Evolutionary conservation across 225 moss, liverwort and hornwort species (phyloP).

Genomic region (Anthoceros angustus): DNA sequence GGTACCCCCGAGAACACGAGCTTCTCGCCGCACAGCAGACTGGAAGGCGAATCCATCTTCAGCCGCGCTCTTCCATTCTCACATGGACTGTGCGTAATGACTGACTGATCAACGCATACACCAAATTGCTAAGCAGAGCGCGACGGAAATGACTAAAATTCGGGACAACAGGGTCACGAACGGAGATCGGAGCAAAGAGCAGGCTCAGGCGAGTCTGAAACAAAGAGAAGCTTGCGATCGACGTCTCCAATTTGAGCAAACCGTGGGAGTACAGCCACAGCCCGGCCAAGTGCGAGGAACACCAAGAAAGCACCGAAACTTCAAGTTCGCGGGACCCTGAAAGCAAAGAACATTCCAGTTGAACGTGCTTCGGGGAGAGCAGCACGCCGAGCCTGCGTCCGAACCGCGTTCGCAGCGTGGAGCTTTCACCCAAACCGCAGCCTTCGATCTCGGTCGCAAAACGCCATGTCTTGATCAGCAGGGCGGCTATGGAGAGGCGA

Average conservation of each 20-base stretch:
- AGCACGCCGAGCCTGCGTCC: too few relatives aligned
- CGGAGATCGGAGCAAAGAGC: too few relatives aligned
- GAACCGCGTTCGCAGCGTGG: too few relatives aligned
- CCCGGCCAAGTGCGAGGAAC: not conserved
- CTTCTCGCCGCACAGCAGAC: not conserved
- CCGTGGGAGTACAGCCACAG: not conserved
- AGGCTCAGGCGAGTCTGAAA: too few relatives aligned
- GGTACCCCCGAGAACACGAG: not conserved
- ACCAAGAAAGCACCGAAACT: not conserved
- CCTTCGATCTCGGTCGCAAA: too few relatives aligned
- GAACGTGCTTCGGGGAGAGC: not conserved
- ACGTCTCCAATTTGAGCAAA: not conserved
- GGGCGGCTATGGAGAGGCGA: too few relatives aligned
- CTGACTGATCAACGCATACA: not conserved
- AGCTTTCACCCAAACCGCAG: too few relatives aligned
- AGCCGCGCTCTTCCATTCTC: not conserved
- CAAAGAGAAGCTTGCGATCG: not conserved
- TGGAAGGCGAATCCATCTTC: slow-evolving; percentile 2
- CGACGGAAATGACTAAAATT: too few relatives aligned
- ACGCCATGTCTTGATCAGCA: too few relatives aligned
- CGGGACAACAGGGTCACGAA: too few relatives aligned
- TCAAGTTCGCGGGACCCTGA: not conserved
- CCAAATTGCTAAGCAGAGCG: not conserved
- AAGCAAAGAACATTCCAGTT: not conserved
- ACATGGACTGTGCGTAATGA: not conserved